Percentiles rank a stretch among this genome's conserved stretches.
phyloP scores from a whole-genome alignment of 208 protist species.

The Leishmania aethiopica region DNA sequence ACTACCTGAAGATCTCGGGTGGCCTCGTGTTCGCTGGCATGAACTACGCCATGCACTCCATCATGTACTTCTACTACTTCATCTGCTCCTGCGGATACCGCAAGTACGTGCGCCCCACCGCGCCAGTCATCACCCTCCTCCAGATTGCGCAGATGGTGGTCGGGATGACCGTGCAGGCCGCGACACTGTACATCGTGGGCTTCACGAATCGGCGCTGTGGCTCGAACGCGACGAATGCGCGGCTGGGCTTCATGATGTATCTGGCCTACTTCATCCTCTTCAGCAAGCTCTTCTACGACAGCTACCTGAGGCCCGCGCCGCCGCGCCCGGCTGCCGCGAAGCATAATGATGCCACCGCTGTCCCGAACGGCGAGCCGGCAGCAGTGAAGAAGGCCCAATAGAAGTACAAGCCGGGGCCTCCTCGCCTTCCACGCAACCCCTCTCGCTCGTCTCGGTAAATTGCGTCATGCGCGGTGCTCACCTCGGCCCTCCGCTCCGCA shows the following conservation, averaged over 20 bases:
- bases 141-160: constrained; percentile 94
- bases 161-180: constrained; percentile 72
- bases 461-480: neutral
- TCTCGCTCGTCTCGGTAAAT: neutral
- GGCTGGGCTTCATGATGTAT: constrained; percentile 88
- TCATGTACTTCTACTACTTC: constrained; percentile 97
- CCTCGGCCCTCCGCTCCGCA: too few relatives aligned
- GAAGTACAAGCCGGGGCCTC: neutral
- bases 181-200: constrained; percentile 50
- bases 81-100: constrained; percentile 66
- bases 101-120: constrained; percentile 64
- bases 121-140: constrained; percentile 80
- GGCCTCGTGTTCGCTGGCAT: constrained; percentile 88
- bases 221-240: constrained; percentile 60
- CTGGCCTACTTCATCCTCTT: constrained; percentile 93
- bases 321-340: constrained; percentile 6
- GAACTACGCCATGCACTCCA: constrained; percentile 93
- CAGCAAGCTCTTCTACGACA: constrained; percentile 75
- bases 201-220: constrained; percentile 27
- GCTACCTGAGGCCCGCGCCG: constrained; percentile 59
- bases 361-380: constrained; percentile 5
- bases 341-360: constrained; percentile 11
- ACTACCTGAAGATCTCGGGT: constrained; percentile 47
- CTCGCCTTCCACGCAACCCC: neutral
- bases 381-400: constrained; percentile 11